These are phyloP conservation scores for Blastomyces percursus DNA, from an alignment of 2,329 filamentous ascomycete genomes.

Conservation along the genomic window DNA sequence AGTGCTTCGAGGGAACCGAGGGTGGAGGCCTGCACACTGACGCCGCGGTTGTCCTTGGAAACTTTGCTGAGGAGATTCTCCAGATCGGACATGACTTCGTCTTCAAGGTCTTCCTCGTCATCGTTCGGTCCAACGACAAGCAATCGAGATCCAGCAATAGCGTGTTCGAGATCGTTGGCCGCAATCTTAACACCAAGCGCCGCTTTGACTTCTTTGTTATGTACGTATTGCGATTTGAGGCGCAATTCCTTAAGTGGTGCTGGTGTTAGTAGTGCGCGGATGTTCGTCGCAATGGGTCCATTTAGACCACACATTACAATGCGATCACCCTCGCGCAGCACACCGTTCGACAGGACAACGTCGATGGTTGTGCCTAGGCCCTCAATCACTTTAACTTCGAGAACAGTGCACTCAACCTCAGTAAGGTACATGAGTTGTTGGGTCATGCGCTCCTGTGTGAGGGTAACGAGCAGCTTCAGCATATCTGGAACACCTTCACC, in stretches of 20 bases:
- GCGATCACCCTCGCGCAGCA: conserved; percentile 84
- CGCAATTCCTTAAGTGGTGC: conserved; percentile 87
- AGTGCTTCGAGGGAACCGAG: conserved; percentile 92
- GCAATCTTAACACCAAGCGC: conserved; percentile 98
- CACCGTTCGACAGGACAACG: conserved; percentile 91
- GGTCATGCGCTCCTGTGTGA: conserved; percentile 97
- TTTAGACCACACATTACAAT: conserved; percentile 96
- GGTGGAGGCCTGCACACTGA: conserved; percentile 93
- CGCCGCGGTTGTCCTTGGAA: conserved; percentile 83
- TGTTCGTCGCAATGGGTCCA: conserved; percentile 87
- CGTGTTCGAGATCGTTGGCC: conserved; percentile 86
- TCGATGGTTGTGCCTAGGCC: conserved; percentile 98
- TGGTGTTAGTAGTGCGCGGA: conserved; percentile 85
- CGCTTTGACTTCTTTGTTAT: conserved; percentile 99
- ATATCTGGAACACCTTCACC: conserved; percentile 98
- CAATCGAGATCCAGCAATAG: conserved; percentile 90
- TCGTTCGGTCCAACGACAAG: conserved; percentile 91
- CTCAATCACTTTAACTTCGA: conserved; percentile 98
- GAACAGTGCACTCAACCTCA: conserved; percentile 92
- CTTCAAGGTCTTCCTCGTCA: conserved; percentile 91
- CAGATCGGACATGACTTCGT: conserved; percentile 92
- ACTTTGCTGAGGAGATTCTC: conserved; percentile 85
- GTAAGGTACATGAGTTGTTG: conserved; percentile 96
- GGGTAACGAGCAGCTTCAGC: conserved; percentile 83
- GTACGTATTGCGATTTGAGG: conserved; percentile 90